Evolutionary conservation across 2,329 filamentous ascomycete species (phyloP).

Genomic region (Davidsoniella neocaledoniae): DNA sequence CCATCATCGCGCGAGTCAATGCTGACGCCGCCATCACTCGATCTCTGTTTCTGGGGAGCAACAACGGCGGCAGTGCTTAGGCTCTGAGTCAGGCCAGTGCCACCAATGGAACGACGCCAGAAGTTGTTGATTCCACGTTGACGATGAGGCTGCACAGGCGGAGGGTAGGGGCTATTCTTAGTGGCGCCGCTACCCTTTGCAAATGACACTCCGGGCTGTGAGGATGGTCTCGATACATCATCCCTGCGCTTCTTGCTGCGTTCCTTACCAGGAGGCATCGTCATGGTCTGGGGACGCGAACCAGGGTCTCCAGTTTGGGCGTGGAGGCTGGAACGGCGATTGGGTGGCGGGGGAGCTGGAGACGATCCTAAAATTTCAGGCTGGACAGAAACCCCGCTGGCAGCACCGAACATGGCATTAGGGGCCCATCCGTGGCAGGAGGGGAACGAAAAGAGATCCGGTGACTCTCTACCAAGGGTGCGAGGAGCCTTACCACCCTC

Average conservation of each 20-base stretch:
- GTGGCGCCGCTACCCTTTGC: not conserved
- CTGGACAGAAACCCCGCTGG: slow-evolving; percentile 18
- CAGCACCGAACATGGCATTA: slow-evolving; percentile 28
- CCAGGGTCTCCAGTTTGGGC: slow-evolving; percentile 24
- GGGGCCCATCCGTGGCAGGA: slow-evolving; percentile 28
- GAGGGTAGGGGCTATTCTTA: slow-evolving; percentile 11
- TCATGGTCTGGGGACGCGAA: slow-evolving; percentile 4
- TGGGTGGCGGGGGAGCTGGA: slow-evolving; percentile 29
- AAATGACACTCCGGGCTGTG: slow-evolving; percentile 7
- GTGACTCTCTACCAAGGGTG: slow-evolving; percentile 23
- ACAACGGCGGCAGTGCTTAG: slow-evolving; percentile 14
- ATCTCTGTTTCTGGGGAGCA: not conserved
- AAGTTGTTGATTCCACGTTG: slow-evolving; percentile 30
- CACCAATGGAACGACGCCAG: slow-evolving; percentile 33
- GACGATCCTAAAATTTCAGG: slow-evolving; percentile 15
- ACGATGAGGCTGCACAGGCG: slow-evolving; percentile 11
- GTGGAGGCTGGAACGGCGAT: slow-evolving; percentile 36
- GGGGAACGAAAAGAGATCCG: slow-evolving; percentile 39
- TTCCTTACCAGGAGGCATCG: slow-evolving; percentile 8
- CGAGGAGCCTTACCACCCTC: slow-evolving; percentile 30
- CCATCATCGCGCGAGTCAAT: slow-evolving; percentile 12
- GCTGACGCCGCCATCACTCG: slow-evolving; percentile 8
- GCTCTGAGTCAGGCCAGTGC: slow-evolving; percentile 13
- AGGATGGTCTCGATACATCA: slow-evolving; percentile 8
- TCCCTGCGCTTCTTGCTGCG: slow-evolving; percentile 4